Conservation (phyloP, 78 protist species). For the Dictyostelium capitatum region DNA sequence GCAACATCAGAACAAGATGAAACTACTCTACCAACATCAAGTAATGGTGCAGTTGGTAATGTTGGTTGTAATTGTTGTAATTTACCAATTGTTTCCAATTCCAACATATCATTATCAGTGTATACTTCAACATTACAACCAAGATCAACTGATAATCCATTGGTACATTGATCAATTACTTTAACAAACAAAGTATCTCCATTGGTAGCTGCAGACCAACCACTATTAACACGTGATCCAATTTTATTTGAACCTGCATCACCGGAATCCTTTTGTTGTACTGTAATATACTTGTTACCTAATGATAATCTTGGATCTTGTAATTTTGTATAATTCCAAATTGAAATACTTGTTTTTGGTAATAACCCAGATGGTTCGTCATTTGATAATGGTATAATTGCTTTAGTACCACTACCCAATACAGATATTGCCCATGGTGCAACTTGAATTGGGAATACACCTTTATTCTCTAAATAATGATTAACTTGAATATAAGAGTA, state of each 20-base stretch:
- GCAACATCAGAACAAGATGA: not conserved
- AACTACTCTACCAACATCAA: not conserved
- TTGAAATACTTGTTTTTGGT: constrained; percentile 12
- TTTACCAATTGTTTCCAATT: constrained; percentile 37
- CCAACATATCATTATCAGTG: not conserved
- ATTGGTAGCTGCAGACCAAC: constrained; percentile 32
- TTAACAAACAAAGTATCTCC: constrained; percentile 16
- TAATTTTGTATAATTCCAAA: constrained; percentile 49
- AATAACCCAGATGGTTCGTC: not conserved
- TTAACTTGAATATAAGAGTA: not conserved
- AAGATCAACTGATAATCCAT: not conserved
- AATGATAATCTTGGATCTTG: constrained; percentile 14
- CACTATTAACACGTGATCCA: constrained; percentile 36
- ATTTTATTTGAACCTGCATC: constrained; percentile 12
- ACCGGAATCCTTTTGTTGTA: not conserved
- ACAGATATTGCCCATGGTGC: constrained; percentile 62
- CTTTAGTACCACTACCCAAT: not conserved
- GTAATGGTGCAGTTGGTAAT: not conserved
- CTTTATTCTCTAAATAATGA: constrained; percentile 1
- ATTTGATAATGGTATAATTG: not conserved
- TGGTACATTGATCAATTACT: not conserved
- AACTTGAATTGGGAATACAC: constrained; percentile 4
- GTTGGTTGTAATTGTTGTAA: not conserved
- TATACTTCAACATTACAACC: constrained; percentile 49
- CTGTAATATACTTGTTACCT: constrained; percentile 9